Percentiles rank a stretch among this genome's conserved stretches.
These are phyloP conservation scores for Dichotomopilus funicola DNA, from an alignment of 2,329 filamentous ascomycete species.

Conservation along the genomic window DNA sequence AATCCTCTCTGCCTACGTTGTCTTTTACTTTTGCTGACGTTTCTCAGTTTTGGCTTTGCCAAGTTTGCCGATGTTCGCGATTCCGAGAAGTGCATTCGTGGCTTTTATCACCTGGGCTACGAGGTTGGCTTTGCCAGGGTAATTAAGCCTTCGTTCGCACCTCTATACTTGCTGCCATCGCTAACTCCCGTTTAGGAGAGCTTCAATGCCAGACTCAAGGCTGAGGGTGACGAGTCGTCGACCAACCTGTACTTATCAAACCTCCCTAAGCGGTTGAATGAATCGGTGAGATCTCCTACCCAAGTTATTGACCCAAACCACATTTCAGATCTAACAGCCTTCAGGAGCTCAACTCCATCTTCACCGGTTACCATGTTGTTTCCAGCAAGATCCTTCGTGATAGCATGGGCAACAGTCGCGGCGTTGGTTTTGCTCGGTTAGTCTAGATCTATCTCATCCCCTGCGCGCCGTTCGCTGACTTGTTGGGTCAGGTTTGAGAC, in stretches of 20 bases:
- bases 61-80: constrained; percentile 84
- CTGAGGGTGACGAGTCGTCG: constrained; percentile 79
- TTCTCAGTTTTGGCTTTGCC: constrained; percentile 83
- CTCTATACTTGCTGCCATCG: not conserved
- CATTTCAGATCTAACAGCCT: constrained; percentile 20
- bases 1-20: constrained; percentile 26
- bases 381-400: constrained; percentile 95
- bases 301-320: not conserved
- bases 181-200: constrained; percentile 60
- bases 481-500: constrained; percentile 67
- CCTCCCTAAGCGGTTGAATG: constrained; percentile 83
- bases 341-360: constrained; percentile 71
- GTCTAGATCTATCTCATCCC: constrained; percentile 22
- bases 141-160: constrained; percentile 29
- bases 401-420: constrained; percentile 83
- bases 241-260: constrained; percentile 99
- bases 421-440: constrained; percentile 94
- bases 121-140: constrained; percentile 96
- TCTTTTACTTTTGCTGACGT: constrained; percentile 19
- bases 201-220: constrained; percentile 96
- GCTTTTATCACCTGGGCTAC: constrained; percentile 89
- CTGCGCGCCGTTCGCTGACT: constrained; percentile 20
- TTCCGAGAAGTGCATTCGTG: constrained; percentile 92
- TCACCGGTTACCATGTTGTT: constrained; percentile 72
- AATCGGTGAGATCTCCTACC: constrained; percentile 57